Base-by-base conservation (phyloP, 1,139 yeast genomes). In the Lodderomyces orthopsilosis region DNA sequence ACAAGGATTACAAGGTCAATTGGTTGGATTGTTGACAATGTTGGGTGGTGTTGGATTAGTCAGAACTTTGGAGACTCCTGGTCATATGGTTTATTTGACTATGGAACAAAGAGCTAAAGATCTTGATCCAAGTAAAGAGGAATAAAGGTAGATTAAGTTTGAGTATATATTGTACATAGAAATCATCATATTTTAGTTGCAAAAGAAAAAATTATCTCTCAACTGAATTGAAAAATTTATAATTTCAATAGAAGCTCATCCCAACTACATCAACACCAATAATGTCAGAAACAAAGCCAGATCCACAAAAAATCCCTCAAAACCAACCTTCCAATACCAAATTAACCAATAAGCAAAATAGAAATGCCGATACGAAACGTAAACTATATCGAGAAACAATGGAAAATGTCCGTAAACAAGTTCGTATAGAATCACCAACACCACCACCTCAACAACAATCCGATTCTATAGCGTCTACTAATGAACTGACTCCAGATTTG, bases 1-100 rank as follows among this genome's bases (percentile, higher is more conserved):
- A 59, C 81, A 78, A 38, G 82, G 83, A 53, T 70, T 91, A 53
- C 93, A 88, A 50, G 80, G 86, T 15, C 89, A 90, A 70, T 76
- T 93, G 54, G 84, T 87, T 19, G 96, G 96, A n/a, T 74, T 89
- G 47, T 79, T 91, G 61, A 83, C 91, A 13, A 68, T 85, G 45
- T 75, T 87, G 50, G 88, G 96, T 48, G 98, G 97, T 57, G 94
- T 90, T 37, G 95, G 95, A 2, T 75, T 91, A 61, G 95, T 87
- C 6, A 79, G 79, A 64, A 87, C 96, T 22, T 75, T 91, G 62
- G 85, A 86, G 64, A 65, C 86, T 23, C 72, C 88, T 15, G 68
- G 86, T 24, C 80, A 80, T 52, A 66, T 71, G 48, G 75, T 91
- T 54, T 87, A 87, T 56, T 71, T 90, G 62, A 86, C 95, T 6